A percentile compares a stretch with the other conserved stretches of the same genome.
These are phyloP conservation scores for Piper longum DNA, from an alignment of 164 flowering plant species.

Conservation along the genomic window DNA sequence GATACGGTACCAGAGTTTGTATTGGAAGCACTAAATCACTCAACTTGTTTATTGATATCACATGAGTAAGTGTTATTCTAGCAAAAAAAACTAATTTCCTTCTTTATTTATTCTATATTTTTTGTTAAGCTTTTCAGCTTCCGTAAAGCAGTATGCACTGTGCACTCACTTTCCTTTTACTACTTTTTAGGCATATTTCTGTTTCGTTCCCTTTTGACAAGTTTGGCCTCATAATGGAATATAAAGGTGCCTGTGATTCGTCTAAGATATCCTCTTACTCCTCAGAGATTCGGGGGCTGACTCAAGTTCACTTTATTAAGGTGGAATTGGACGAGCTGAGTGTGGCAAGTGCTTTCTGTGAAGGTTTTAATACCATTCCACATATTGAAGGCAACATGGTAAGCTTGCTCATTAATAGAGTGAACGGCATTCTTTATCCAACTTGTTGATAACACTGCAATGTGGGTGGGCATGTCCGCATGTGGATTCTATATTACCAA, in stretches of 20 bases:
- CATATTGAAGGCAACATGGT: conserved; percentile 16
- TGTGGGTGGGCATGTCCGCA: background rate
- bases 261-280: conserved; percentile 26
- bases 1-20: conserved; percentile 1
- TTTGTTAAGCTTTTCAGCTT: background rate
- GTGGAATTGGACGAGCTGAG: conserved; percentile 30
- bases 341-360: conserved; percentile 27
- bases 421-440: background rate
- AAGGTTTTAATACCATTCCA: conserved; percentile 24
- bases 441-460: no score
- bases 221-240: conserved; percentile 41
- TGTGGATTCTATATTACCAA: background rate
- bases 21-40: conserved; percentile 10
- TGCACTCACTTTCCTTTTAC: background rate
- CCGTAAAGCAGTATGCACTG: background rate
- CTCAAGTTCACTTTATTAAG: conserved; percentile 33
- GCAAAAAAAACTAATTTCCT: background rate
- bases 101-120: background rate
- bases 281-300: conserved; percentile 15
- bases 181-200: conserved; percentile 24
- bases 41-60: conserved; percentile 31
- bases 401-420: background rate
- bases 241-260: conserved; percentile 34
- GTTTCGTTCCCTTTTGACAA: conserved; percentile 34
- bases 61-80: conserved; percentile 23